Percentiles rank a stretch among this genome's conserved stretches.
These are phyloP conservation scores for Vigna mungo DNA, from an alignment of 306 rosid species.

Conservation along the genomic window DNA sequence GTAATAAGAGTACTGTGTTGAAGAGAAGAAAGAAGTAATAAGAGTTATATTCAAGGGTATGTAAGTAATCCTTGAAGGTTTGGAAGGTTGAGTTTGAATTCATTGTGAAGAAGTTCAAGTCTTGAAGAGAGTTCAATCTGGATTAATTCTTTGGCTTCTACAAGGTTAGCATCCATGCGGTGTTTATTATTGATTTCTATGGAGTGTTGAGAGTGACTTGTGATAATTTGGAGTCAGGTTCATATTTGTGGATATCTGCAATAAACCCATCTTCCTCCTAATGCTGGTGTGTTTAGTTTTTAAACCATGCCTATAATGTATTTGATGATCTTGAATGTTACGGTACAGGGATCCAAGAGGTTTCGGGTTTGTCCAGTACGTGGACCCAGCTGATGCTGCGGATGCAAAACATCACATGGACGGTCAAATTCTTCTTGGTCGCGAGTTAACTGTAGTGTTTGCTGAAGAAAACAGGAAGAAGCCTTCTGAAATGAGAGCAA, in stretches of 20 bases:
- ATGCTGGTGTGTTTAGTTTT: conserved; percentile 27
- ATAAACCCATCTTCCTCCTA: conserved; percentile 31
- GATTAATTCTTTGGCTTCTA: conserved; percentile 62
- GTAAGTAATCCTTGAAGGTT: conserved; percentile 67
- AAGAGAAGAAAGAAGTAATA: conserved; percentile 68
- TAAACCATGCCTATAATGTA: not conserved
- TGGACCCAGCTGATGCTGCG: conserved; percentile 78
- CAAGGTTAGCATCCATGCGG: conserved; percentile 82
- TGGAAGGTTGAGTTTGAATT: conserved; percentile 65
- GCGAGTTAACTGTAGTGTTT: conserved; percentile 78
- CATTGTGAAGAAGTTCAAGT: conserved; percentile 74
- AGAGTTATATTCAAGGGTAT: conserved; percentile 61
- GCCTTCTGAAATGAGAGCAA: conserved; percentile 83
- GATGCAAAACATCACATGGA: conserved; percentile 88
- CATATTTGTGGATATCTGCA: conserved; percentile 37
- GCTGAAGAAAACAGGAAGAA: conserved; percentile 86
- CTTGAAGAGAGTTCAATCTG: conserved; percentile 84
- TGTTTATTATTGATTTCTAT: conserved; percentile 56
- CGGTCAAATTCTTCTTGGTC: conserved; percentile 76
- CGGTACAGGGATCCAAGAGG: conserved; percentile 80
- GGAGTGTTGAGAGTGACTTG: conserved; percentile 45
- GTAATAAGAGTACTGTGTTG: conserved; percentile 63
- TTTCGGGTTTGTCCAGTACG: conserved; percentile 79
- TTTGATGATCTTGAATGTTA: conserved; percentile 3
- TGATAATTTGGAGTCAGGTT: conserved; percentile 38